A percentile compares a stretch with the other conserved stretches of the same genome.
Evolutionary conservation across 805 yeast genomes (phyloP).

Genomic region (Isabelozyma heimii): DNA sequence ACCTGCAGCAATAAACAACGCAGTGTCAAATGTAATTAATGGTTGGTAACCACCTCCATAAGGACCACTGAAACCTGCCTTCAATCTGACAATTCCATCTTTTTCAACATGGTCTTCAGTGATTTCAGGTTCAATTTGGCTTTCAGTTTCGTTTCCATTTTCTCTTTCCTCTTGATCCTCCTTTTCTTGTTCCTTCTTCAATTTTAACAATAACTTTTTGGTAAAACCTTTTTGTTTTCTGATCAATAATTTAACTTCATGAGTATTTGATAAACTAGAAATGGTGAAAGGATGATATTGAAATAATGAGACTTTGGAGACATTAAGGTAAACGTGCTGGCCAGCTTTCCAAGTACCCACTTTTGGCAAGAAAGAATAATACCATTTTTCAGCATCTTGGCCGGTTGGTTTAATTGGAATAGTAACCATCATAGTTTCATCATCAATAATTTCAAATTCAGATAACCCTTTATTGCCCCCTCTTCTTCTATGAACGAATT

Average conservation of each 20-base stretch:
- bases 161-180: conserved; percentile 12
- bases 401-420: conserved; percentile 29
- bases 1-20: conserved; percentile 40
- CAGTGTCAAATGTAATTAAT: conserved; percentile 39
- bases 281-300: conserved; percentile 51
- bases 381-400: conserved; percentile 21
- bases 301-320: conserved; percentile 31
- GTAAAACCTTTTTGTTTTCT: conserved; percentile 45
- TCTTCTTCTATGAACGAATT: conserved; percentile 27
- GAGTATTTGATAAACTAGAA: conserved; percentile 34
- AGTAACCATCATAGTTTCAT: conserved; percentile 35
- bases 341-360: conserved; percentile 46
- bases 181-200: conserved; percentile 17
- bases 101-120: not conserved
- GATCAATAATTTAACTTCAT: conserved; percentile 40
- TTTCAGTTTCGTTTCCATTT: not conserved
- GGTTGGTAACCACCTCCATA: conserved; percentile 44
- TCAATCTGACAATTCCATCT: conserved; percentile 16
- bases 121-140: not conserved
- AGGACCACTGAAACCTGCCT: conserved; percentile 45
- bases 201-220: conserved; percentile 25
- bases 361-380: conserved; percentile 28
- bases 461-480: conserved; percentile 40
- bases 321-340: conserved; percentile 44
- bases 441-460: conserved; percentile 38